phyloP scores from a whole-genome alignment of 1,284 basidiomycete species.

The Anthracocystis setariae region DNA sequence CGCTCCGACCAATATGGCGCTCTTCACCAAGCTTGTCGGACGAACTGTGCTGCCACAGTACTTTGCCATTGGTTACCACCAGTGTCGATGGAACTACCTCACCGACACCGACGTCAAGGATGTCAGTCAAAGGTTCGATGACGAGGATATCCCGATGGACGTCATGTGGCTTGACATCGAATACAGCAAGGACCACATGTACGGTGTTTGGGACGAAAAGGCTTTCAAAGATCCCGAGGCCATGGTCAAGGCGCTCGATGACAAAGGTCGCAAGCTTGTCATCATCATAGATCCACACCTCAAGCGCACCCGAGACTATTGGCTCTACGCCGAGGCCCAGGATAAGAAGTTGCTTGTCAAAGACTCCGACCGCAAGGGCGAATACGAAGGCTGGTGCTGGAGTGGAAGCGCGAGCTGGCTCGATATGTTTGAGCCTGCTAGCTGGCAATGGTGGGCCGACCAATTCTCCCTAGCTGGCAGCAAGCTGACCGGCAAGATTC shows the following conservation, averaged over 20 bases:
- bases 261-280: conserved; percentile 91
- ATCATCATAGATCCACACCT: conserved; percentile 96
- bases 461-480: conserved; percentile 51
- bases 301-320: conserved; percentile 83
- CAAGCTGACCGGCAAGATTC: conserved; percentile 47
- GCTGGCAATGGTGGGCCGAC: conserved; percentile 86
- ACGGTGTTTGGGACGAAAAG: conserved; percentile 95
- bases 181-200: conserved; percentile 86
- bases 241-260: conserved; percentile 90
- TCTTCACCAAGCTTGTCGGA: conserved; percentile 87
- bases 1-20: conserved; percentile 81
- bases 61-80: conserved; percentile 94
- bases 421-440: conserved; percentile 91
- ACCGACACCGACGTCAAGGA: conserved; percentile 86
- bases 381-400: conserved; percentile 99
- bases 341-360: conserved; percentile 85
- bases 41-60: conserved; percentile 85
- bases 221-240: conserved; percentile 91
- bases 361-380: conserved; percentile 76
- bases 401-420: conserved; percentile 93
- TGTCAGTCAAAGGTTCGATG: conserved; percentile 89
- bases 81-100: conserved; percentile 98
- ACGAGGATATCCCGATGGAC: conserved; percentile 92
- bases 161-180: conserved; percentile 99
- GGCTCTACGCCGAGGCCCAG: conserved; percentile 84